Percentiles rank a stretch among this genome's conserved stretches.
Conservation (phyloP, 1,284 basidiomycete genomes). For the Trichosporon sp. region DNA sequence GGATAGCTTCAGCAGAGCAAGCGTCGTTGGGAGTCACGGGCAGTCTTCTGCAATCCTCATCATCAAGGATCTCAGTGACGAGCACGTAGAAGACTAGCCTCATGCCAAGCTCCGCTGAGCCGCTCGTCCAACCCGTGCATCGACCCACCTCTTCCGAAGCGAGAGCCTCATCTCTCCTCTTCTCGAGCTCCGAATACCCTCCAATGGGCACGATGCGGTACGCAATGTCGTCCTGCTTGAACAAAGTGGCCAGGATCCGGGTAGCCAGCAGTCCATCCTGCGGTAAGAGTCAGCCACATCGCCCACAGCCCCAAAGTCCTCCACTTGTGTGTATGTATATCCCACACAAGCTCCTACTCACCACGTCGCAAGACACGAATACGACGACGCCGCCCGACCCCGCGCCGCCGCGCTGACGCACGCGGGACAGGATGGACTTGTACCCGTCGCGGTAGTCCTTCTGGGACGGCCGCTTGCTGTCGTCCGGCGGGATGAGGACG, state of each 20-base stretch:
- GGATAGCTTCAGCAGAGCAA: no score
- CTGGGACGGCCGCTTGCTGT: constrained; percentile 47
- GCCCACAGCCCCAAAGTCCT: no score
- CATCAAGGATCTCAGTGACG: no score
- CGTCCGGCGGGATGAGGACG: constrained; percentile 53
- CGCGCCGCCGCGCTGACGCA: constrained; percentile 42
- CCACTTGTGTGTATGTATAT: not conserved
- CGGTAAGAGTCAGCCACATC: constrained; percentile 18
- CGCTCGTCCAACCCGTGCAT: no score
- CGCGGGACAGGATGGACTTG: constrained; percentile 72
- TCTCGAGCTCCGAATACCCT: constrained; percentile 74
- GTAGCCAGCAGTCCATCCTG: constrained; percentile 53
- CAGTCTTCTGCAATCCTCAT: no score
- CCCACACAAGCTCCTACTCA: constrained; percentile 31
- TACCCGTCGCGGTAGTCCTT: constrained; percentile 75
- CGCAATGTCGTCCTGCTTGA: constrained; percentile 91
- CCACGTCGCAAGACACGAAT: constrained; percentile 52
- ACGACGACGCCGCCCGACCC: constrained; percentile 53
- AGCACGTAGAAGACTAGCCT: no score
- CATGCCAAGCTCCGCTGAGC: no score
- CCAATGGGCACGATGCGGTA: constrained; percentile 90
- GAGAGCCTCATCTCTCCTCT: constrained; percentile 68
- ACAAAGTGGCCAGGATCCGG: constrained; percentile 80
- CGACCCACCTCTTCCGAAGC: constrained; percentile 28
- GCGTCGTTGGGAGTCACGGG: no score